Percentiles rank a stretch among this genome's conserved stretches.
Conservation (phyloP, 257 asterid species). For the Anisodus acutangulus region DNA sequence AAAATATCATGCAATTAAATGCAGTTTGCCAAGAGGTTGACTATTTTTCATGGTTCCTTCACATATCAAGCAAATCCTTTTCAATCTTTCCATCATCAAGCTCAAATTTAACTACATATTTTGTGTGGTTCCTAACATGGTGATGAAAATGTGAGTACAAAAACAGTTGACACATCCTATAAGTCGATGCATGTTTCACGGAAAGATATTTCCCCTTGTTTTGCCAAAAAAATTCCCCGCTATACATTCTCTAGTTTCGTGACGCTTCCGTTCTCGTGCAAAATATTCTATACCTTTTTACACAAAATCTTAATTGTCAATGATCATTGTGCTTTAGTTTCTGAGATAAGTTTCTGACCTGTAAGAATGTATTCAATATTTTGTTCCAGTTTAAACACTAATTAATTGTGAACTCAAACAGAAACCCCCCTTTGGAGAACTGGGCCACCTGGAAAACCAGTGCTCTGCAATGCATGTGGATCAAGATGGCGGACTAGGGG, state of each 20-base stretch:
- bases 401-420: neutral
- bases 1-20: neutral
- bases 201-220: neutral
- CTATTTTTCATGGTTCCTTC: neutral
- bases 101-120: neutral
- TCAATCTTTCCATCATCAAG: neutral
- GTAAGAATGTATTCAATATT: slow-evolving; percentile 17
- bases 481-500: slow-evolving; percentile 38
- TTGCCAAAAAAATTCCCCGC: neutral
- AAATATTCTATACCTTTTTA: neutral
- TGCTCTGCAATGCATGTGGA: slow-evolving; percentile 48
- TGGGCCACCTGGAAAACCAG: slow-evolving; percentile 43
- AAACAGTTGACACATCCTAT: neutral
- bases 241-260: neutral
- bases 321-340: neutral
- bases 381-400: neutral
- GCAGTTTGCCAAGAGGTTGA: neutral
- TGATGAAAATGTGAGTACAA: neutral
- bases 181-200: neutral
- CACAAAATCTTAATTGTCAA: neutral
- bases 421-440: slow-evolving; percentile 40
- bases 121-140: neutral
- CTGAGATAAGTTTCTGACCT: neutral
- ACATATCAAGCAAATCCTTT: neutral
- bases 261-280: neutral